Base-by-base conservation (phyloP, 169 alveolate genomes). In the Eimeria falciformis region DNA sequence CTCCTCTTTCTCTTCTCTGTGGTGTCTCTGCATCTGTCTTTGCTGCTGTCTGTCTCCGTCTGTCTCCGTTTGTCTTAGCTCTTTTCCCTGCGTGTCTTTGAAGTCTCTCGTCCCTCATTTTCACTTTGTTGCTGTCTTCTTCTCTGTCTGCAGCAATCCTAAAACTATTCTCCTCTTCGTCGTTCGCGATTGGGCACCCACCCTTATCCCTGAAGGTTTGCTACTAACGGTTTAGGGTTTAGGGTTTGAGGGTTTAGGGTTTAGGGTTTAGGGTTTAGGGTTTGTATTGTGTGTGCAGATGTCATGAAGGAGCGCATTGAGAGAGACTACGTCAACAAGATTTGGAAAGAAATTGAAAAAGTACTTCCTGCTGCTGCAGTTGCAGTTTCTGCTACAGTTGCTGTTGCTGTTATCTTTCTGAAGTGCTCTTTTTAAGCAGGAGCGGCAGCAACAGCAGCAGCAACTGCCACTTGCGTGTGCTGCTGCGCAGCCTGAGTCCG, bases 261-360 rank as follows among this genome's bases (percentile, higher is more conserved):
- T 9, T 46, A 21, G 25, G 43, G 53, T 40, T 21, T 46, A 18
- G 33, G 0, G 14, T 7, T 56, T 9, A 88, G 33, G 55, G 73
- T 23, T 45, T 43, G 43, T 68, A 5, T 18, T 40, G 25, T 43
- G 65, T 14, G 12, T 4, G 81, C 93, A 82, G 96, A 94, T 46
- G 89, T 90, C 17, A 96, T 96, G 62, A 93, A 92, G 86, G 93
- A 95, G 56, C 94, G 95, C 88, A 95, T 96, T 1, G 75, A 89
- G 18, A 96, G 93, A 5, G 96, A 95, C 56, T 96, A 96, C 91
- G 92, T 96, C 92, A 62, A 90, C 91, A 94, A 92, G 81, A 96
- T 96, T 21, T 96, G 98, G 98, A 56, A 53, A 23, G 97, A 96
- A 87, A 95, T 96, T 66, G 75, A 96, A 23, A 96, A 96, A 93